Conservation (phyloP, 2,329 filamentous ascomycete species). For the Fusarium odoratissimum region DNA sequence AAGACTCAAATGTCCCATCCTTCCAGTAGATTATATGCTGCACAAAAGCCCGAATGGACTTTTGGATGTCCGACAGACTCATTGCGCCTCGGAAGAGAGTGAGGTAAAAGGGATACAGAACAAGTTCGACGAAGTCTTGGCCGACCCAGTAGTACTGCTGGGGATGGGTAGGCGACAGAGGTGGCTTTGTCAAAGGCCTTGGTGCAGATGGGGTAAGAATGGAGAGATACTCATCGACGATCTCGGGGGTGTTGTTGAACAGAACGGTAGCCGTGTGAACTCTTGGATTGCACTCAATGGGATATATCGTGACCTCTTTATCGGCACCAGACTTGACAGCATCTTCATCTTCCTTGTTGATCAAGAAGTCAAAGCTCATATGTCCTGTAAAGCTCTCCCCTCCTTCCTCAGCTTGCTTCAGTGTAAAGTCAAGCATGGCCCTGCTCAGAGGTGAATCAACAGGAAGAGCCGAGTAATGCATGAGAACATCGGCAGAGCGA, state of each 20-base stretch:
- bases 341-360: conserved; percentile 45
- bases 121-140: conserved; percentile 68
- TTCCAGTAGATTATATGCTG: conserved; percentile 62
- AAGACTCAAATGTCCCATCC: conserved; percentile 63
- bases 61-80: conserved; percentile 32
- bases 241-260: conserved; percentile 61
- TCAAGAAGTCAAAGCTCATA: conserved; percentile 77
- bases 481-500: conserved; percentile 69
- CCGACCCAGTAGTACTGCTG: conserved; percentile 71
- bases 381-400: conserved; percentile 72
- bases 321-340: conserved; percentile 26
- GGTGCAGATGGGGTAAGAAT: conserved; percentile 49
- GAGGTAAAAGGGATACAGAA: conserved; percentile 59
- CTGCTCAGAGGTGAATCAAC: conserved; percentile 63
- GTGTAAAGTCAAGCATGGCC: conserved; percentile 74
- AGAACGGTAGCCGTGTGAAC: conserved; percentile 75
- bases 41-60: conserved; percentile 44
- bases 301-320: conserved; percentile 60
- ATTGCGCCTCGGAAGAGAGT: conserved; percentile 41
- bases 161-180: conserved; percentile 37
- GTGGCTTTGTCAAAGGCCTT: conserved; percentile 26
- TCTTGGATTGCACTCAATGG: conserved; percentile 78
- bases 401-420: conserved; percentile 63
- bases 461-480: conserved; percentile 74
- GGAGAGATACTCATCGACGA: conserved; percentile 65